Evolutionary conservation across 192 early-diverging fungal species (phyloP).

Genomic region (Backusella luteola): DNA sequence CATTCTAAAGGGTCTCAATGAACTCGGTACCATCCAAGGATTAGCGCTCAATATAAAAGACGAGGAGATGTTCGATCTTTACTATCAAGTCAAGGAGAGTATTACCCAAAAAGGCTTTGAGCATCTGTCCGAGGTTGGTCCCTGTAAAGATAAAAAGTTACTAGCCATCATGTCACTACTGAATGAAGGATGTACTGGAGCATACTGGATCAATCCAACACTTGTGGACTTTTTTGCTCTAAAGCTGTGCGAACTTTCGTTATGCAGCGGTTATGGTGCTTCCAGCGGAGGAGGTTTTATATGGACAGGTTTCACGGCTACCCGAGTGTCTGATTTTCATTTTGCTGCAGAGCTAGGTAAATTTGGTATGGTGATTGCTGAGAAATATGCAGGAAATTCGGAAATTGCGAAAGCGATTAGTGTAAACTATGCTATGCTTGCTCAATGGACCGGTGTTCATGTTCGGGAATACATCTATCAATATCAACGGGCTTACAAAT

Average conservation of each 20-base stretch:
- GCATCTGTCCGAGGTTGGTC: not conserved
- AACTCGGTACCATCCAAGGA: not conserved
- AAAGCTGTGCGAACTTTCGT: conserved; percentile 12
- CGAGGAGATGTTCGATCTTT: not conserved
- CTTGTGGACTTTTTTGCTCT: conserved; percentile 22
- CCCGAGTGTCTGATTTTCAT: conserved; percentile 1
- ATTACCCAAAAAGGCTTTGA: conserved; percentile 2
- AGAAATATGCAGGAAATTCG: conserved; percentile 23
- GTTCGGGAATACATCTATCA: conserved; percentile 18
- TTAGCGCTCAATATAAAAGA: not conserved
- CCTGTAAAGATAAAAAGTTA: conserved; percentile 12
- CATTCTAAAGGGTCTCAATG: conserved; percentile 10
- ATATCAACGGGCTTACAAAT: conserved; percentile 24
- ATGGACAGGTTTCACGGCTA: conserved; percentile 18
- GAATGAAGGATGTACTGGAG: conserved; percentile 23
- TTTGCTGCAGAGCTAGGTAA: conserved; percentile 18
- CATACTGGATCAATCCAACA: conserved; percentile 24
- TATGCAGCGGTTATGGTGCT: conserved; percentile 9
- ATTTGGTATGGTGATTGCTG: conserved; percentile 20
- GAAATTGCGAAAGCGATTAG: conserved; percentile 23
- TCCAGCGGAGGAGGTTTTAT: conserved; percentile 23
- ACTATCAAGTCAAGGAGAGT: not conserved
- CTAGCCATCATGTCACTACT: conserved; percentile 26
- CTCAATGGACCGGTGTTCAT: conserved; percentile 27
- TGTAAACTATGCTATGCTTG: conserved; percentile 16